Percentiles rank a stretch among this genome's conserved stretches.
Conservation (phyloP, 495 filamentous ascomycete species). For the Bacidia rubella region DNA sequence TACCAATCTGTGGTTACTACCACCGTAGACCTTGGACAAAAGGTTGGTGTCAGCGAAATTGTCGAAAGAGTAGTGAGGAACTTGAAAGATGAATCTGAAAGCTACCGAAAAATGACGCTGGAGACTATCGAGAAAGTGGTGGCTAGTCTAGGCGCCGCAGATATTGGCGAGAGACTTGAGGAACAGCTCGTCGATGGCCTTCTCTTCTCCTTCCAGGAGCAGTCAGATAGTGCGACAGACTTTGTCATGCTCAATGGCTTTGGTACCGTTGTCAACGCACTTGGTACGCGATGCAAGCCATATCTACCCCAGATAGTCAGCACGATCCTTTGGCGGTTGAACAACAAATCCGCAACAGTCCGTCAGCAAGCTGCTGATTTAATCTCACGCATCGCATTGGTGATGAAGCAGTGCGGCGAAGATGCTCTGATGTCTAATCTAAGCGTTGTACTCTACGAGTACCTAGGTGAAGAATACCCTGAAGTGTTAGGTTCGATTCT, state of each 20-base stretch:
- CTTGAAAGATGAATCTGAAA: conserved; percentile 94
- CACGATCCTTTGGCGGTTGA: conserved; percentile 93
- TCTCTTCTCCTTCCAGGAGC: conserved; percentile 95
- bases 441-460: conserved; percentile 93
- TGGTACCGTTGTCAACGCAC: conserved; percentile 90
- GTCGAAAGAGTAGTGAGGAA: conserved; percentile 85
- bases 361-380: conserved; percentile 95
- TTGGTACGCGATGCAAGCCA: conserved; percentile 86
- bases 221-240: conserved; percentile 71
- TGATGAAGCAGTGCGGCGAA: conserved; percentile 97
- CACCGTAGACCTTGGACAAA: conserved; percentile 92
- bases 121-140: conserved; percentile 96
- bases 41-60: conserved; percentile 91
- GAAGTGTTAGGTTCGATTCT: conserved; percentile 96
- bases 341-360: conserved; percentile 93
- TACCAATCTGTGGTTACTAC: conserved; percentile 97
- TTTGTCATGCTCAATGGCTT: conserved; percentile 97
- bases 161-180: conserved; percentile 84
- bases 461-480: conserved; percentile 96
- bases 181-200: conserved; percentile 92
- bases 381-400: conserved; percentile 90
- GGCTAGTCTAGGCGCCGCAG: conserved; percentile 80
- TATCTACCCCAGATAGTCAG: conserved; percentile 93
- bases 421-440: conserved; percentile 94
- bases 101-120: conserved; percentile 97